Evolutionary conservation across 345 rosid species (phyloP).

Genomic region (Turnera subulata): DNA sequence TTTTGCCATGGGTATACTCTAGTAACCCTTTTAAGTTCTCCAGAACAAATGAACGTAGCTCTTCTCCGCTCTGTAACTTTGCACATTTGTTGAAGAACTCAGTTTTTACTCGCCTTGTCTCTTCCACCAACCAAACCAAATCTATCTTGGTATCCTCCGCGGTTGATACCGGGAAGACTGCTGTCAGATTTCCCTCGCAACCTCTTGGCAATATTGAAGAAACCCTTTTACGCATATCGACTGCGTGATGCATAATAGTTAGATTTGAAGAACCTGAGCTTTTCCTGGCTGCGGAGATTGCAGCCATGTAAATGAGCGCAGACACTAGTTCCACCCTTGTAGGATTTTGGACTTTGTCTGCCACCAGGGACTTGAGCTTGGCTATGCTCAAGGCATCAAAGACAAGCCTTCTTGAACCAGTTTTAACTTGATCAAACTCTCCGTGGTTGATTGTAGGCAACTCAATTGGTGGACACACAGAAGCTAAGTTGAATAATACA

Average conservation of each 20-base stretch:
- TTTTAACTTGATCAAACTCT: neutral
- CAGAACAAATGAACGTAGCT: neutral
- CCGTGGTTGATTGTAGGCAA: neutral
- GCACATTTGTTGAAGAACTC: neutral
- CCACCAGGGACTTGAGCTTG: constrained; percentile 7
- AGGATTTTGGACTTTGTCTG: constrained; percentile 11
- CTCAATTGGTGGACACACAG: constrained; percentile 4
- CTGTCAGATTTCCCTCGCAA: constrained; percentile 13
- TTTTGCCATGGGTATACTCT: neutral
- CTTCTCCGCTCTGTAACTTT: constrained; percentile 8
- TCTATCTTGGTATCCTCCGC: constrained; percentile 8
- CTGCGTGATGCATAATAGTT: constrained; percentile 16
- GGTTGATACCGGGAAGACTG: constrained; percentile 6
- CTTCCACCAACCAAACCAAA: constrained; percentile 20
- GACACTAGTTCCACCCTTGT: constrained; percentile 23
- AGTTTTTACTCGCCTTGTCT: constrained; percentile 10
- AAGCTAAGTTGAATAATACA: neutral
- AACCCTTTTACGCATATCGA: constrained; percentile 3
- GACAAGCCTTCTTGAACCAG: constrained; percentile 14
- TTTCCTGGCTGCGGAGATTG: constrained; percentile 15
- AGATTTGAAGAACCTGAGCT: neutral
- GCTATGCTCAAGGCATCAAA: constrained; percentile 5
- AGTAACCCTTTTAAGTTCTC: constrained; percentile 10
- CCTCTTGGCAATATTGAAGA: constrained; percentile 6
- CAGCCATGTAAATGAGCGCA: constrained; percentile 22